phyloP scores from a whole-genome alignment of 1,139 yeast species.

The Citeromyces hawaiiensis region DNA sequence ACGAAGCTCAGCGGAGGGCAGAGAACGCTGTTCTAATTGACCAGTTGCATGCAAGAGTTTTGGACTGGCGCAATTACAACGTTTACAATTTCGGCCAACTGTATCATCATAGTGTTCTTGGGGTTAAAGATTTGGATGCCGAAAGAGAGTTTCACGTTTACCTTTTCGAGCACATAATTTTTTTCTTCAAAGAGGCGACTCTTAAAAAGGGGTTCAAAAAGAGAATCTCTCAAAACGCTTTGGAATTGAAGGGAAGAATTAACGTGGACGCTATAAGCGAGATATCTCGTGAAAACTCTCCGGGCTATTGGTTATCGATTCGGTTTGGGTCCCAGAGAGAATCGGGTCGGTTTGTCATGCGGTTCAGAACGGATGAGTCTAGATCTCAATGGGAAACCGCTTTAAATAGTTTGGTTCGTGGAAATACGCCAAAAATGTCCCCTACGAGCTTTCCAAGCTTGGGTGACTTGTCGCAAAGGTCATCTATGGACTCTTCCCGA shows the following conservation, averaged over 20 bases:
- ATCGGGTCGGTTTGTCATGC: slow-evolving; percentile 58
- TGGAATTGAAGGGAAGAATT: slow-evolving; percentile 58
- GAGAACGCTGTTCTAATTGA: slow-evolving; percentile 70
- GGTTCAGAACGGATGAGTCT: slow-evolving; percentile 58
- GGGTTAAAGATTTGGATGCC: slow-evolving; percentile 61
- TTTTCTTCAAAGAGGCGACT: slow-evolving; percentile 36
- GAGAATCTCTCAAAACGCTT: slow-evolving; percentile 10
- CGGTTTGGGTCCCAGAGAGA: slow-evolving; percentile 77
- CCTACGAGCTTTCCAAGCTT: background rate
- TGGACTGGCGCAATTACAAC: slow-evolving; percentile 92
- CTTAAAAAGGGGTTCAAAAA: slow-evolving; percentile 13
- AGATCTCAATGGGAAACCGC: slow-evolving; percentile 62
- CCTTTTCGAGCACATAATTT: slow-evolving; percentile 74
- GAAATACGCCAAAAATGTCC: background rate
- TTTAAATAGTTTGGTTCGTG: slow-evolving; percentile 22
- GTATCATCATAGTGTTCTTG: slow-evolving; percentile 63
- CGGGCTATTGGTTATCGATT: slow-evolving; percentile 46
- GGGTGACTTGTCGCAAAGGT: background rate
- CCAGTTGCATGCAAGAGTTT: slow-evolving; percentile 58
- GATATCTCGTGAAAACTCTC: slow-evolving; percentile 20
- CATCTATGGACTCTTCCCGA: background rate
- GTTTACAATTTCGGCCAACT: slow-evolving; percentile 76
- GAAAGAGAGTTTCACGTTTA: slow-evolving; percentile 88
- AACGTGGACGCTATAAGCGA: slow-evolving; percentile 54
- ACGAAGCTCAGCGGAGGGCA: slow-evolving; percentile 87